Percentiles rank a stretch among this genome's conserved stretches.
Conservation (phyloP, 2,329 filamentous ascomycete species). For the Cordyceps javanica region DNA sequence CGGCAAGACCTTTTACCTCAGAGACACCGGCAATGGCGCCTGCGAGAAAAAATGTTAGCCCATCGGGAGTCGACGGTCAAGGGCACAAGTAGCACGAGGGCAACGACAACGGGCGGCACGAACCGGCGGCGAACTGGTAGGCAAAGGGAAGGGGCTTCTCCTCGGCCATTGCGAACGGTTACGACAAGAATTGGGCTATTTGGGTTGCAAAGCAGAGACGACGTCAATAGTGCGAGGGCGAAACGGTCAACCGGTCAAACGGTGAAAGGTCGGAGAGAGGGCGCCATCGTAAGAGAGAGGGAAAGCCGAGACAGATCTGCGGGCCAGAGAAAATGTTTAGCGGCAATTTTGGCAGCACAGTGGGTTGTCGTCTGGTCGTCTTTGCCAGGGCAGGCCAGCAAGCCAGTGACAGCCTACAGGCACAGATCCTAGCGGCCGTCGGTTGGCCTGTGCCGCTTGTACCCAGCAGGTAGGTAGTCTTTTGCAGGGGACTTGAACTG, state of each 20-base stretch:
- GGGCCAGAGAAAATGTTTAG: slow-evolving; percentile 1
- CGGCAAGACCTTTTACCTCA: slow-evolving; percentile 55
- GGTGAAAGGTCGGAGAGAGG: slow-evolving; percentile 12
- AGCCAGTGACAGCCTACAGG: neutral
- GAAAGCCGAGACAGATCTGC: slow-evolving; percentile 1
- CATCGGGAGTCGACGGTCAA: slow-evolving; percentile 12
- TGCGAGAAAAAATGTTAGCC: slow-evolving; percentile 27
- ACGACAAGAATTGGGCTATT: neutral
- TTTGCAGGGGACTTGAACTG: too few relatives aligned
- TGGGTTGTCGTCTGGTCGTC: neutral
- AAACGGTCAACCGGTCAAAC: neutral
- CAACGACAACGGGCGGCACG: slow-evolving; percentile 25
- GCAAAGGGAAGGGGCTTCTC: slow-evolving; percentile 79
- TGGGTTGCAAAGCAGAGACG: neutral
- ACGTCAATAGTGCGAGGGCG: neutral
- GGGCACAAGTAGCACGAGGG: neutral
- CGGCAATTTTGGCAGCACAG: neutral
- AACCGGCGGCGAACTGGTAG: slow-evolving; percentile 93
- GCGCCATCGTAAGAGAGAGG: neutral
- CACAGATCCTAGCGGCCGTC: neutral
- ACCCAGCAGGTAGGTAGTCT: neutral
- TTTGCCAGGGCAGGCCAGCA: neutral
- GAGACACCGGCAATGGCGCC: slow-evolving; percentile 95
- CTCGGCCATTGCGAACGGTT: slow-evolving; percentile 50
- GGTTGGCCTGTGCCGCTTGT: neutral